Base-by-base conservation (phyloP, 2,329 filamentous ascomycete species). In the Colletotrichum filicis region DNA sequence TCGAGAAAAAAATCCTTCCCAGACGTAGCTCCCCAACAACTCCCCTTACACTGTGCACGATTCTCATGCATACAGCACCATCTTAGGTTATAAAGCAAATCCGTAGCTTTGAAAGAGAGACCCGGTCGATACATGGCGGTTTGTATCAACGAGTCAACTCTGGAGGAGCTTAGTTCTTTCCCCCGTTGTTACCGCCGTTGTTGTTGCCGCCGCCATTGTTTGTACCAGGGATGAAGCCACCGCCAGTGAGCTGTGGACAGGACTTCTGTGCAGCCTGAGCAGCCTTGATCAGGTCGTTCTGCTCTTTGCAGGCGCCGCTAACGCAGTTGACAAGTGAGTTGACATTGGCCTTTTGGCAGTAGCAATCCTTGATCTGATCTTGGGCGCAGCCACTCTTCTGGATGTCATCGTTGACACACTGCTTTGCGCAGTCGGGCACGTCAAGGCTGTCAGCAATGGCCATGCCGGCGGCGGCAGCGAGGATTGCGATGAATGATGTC, bases 321-420 rank as follows among this genome's bases (percentile, higher is more conserved):
- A 73, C 71, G 49, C 71, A 73, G 22, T 63, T 65, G 35, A 73
- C 52, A 4, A 73, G 49, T 5, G 42, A 52, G 61, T 71, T 73
- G 8, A 73, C 67, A 22, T 73, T 65, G 9, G 66, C 71, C 55
- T 73, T 73, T n/a, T 56, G 66, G 37, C 71, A 73, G 56, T 73
- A 73, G 32, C 71, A 73, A 49, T 73, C 71, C 55, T 61, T 66
- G 49, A 73, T 66, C 55, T 73, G 60, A 49, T 73, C 66, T 22
- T 65, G 66, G 1, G 42, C 58, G 66, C 71, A 73, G 28, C 67
- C 67, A 22, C 66, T 61, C 49, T 73, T 73, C 2, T 73, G 66
- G 22, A 73, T 68, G 11, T 61, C 71, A 26, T 73, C 71, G 19
- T 73, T 66, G 24, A 73, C n/a, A 19, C 71, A 73, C 56, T 37